Conservation (phyloP, 2,329 filamentous ascomycete genomes). For the Calonectria henricotiae region DNA sequence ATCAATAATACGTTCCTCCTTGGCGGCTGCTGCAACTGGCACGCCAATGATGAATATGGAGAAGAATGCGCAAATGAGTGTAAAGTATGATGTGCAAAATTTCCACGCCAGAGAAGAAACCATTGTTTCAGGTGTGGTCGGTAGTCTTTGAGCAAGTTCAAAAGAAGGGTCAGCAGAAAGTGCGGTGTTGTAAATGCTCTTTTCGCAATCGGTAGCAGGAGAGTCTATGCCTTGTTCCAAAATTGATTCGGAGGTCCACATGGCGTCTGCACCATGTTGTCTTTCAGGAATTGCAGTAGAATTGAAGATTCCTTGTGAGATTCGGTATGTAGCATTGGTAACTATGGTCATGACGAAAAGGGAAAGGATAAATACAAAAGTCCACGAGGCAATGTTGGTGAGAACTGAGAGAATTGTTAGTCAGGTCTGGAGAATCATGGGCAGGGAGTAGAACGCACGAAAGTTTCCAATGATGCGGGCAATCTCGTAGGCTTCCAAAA, state of each 20-base stretch:
- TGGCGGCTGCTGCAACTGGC: slow-evolving; percentile 57
- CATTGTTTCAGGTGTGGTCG: slow-evolving; percentile 6
- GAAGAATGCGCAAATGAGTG: slow-evolving; percentile 52
- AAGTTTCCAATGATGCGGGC: slow-evolving; percentile 64
- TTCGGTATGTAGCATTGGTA: slow-evolving; percentile 22
- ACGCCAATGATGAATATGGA: slow-evolving; percentile 60
- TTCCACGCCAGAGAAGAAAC: slow-evolving; percentile 35
- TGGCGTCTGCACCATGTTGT: slow-evolving; percentile 37
- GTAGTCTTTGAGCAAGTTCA: slow-evolving; percentile 31
- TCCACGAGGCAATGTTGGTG: slow-evolving; percentile 59
- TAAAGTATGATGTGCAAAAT: slow-evolving; percentile 50
- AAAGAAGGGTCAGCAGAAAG: not conserved
- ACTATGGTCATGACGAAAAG: slow-evolving; percentile 44
- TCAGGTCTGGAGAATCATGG: not conserved
- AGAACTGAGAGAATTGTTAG: slow-evolving; percentile 52
- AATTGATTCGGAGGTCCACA: slow-evolving; percentile 47
- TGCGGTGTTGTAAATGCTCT: not conserved
- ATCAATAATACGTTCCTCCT: slow-evolving; percentile 63
- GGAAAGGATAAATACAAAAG: slow-evolving; percentile 51
- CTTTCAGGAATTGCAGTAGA: slow-evolving; percentile 3
- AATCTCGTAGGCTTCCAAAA: slow-evolving; percentile 57
- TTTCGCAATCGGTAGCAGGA: slow-evolving; percentile 25
- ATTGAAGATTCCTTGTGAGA: not conserved
- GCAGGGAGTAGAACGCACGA: slow-evolving; percentile 54
- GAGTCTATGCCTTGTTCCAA: slow-evolving; percentile 33